Conservation (phyloP, 2,329 filamentous ascomycete species). For the Cryoendolithus antarcticus region DNA sequence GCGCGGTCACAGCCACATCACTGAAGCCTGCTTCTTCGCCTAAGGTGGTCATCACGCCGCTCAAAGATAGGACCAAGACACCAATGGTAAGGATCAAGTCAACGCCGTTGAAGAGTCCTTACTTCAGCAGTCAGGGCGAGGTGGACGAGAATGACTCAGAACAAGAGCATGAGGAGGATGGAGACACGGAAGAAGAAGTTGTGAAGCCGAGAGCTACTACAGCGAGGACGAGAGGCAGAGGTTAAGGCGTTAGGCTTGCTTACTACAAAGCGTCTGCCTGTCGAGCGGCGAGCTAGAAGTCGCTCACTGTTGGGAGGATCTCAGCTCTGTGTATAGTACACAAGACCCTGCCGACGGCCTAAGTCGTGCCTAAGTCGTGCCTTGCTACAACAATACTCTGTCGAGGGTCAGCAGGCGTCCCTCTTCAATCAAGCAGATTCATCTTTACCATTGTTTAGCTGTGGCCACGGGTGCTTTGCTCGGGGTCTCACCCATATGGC, state of each 20-base stretch:
- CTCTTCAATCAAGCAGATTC: too few relatives aligned
- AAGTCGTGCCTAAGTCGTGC: too few relatives aligned
- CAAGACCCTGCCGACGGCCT: too few relatives aligned
- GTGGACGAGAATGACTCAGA: conserved; percentile 9
- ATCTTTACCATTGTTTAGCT: too few relatives aligned
- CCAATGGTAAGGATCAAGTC: conserved; percentile 8
- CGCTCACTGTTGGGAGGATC: too few relatives aligned
- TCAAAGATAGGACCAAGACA: conserved; percentile 5
- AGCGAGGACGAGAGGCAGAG: conserved; percentile 16
- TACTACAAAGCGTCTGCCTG: too few relatives aligned
- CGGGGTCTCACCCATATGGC: too few relatives aligned
- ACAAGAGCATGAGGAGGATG: conserved; percentile 5
- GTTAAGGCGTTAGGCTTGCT: background rate
- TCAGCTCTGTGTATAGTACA: too few relatives aligned
- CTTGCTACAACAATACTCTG: too few relatives aligned
- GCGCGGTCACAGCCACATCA: conserved; percentile 2
- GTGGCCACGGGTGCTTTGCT: too few relatives aligned
- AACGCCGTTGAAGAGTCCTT: conserved; percentile 19
- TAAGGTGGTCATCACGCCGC: conserved; percentile 14
- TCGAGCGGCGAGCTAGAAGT: too few relatives aligned
- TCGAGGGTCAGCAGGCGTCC: too few relatives aligned
- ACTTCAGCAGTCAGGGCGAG: conserved; percentile 10
- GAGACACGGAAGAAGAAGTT: conserved; percentile 17
- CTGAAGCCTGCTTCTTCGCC: conserved; percentile 10
- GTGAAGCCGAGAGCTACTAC: conserved; percentile 19